Conservation (phyloP, 2,329 filamentous ascomycete genomes). For the Helotiales sp. region DNA sequence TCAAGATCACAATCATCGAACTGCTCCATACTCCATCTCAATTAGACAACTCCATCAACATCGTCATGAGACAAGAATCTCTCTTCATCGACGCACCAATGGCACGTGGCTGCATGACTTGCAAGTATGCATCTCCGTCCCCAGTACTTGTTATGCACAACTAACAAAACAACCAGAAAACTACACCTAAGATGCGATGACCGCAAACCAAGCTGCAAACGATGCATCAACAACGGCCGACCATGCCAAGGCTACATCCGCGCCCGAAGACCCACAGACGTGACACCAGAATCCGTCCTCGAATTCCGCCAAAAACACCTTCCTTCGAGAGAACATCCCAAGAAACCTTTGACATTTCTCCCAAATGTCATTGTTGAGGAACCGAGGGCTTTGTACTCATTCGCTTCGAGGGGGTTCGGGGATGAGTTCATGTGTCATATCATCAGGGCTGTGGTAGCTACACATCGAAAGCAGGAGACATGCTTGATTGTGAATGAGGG, state of each 20-base stretch:
- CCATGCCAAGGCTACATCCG: background rate
- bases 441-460: background rate
- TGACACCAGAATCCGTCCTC: background rate
- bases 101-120: background rate
- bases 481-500: too few species aligned
- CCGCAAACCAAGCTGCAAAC: background rate
- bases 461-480: background rate
- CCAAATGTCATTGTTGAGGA: background rate
- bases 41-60: background rate
- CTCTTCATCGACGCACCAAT: background rate
- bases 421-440: background rate
- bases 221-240: background rate
- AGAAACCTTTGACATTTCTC: background rate
- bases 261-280: background rate
- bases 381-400: background rate
- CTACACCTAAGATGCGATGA: background rate
- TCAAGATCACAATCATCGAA: background rate
- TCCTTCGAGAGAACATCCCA: background rate
- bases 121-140: background rate
- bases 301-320: background rate
- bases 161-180: background rate
- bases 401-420: background rate
- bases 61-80: background rate
- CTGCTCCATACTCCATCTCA: background rate
- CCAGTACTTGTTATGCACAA: too few species aligned